Conservation (phyloP, 495 filamentous ascomycete species). For the Poronia punctata region DNA sequence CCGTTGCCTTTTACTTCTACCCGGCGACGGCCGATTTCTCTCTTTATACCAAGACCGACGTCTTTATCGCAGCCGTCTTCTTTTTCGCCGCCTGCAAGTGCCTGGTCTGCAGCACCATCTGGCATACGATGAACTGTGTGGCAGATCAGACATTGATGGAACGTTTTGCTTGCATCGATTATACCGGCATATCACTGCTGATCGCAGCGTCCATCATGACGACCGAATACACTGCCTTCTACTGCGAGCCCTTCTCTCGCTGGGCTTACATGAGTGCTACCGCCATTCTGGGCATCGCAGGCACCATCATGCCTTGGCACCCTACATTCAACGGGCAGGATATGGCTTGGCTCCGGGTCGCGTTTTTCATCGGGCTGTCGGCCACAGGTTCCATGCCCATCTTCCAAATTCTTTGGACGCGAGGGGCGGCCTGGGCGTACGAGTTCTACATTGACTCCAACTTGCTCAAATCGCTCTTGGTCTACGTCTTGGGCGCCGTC, state of each 20-base stretch:
- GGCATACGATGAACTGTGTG: constrained; percentile 98
- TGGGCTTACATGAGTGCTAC: constrained; percentile 84
- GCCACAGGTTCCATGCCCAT: constrained; percentile 89
- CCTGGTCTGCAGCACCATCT: constrained; percentile 87
- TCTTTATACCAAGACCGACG: constrained; percentile 75
- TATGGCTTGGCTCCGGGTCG: constrained; percentile 86
- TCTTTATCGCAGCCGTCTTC: constrained; percentile 86
- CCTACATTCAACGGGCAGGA: constrained; percentile 89
- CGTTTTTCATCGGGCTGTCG: constrained; percentile 82
- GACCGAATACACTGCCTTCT: constrained; percentile 97
- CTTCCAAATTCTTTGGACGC: constrained; percentile 68
- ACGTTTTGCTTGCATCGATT: constrained; percentile 95
- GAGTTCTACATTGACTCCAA: constrained; percentile 78
- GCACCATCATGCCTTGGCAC: constrained; percentile 93
- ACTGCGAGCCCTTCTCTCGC: constrained; percentile 85
- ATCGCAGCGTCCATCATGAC: constrained; percentile 98
- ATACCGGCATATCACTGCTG: constrained; percentile 93
- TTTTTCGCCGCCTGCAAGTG: constrained; percentile 97
- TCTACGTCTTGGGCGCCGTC: constrained; percentile 77
- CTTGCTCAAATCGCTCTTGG: constrained; percentile 71
- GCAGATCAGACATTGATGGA: constrained; percentile 85
- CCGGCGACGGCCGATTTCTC: constrained; percentile 79
- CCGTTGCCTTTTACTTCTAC: constrained; percentile 96
- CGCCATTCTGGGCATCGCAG: constrained; percentile 72
- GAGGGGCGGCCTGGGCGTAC: constrained; percentile 65